These are phyloP conservation scores for Scytalidium sp. DNA, from an alignment of 2,329 filamentous ascomycete species.

Conservation along the genomic window DNA sequence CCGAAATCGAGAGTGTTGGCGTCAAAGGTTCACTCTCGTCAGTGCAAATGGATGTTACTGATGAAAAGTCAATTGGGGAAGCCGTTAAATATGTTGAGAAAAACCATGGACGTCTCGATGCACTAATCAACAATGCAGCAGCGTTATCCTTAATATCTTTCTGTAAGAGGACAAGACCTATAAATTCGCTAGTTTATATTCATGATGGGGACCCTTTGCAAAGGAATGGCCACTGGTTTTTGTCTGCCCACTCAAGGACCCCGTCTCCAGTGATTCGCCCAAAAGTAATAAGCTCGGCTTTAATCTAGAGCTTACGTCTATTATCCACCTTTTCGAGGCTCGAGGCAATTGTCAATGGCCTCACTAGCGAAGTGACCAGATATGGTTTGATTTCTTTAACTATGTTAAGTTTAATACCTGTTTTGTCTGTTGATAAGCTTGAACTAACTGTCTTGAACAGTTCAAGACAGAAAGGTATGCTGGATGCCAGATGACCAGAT, in stretches of 20 bases:
- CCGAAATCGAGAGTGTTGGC: slow-evolving; percentile 7
- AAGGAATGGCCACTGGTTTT: slow-evolving; percentile 4
- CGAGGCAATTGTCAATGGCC: slow-evolving; percentile 20
- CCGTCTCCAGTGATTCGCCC: slow-evolving; percentile 18
- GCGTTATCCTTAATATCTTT: neutral
- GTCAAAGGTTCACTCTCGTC: slow-evolving; percentile 14
- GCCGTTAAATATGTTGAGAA: slow-evolving; percentile 2
- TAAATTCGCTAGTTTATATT: too few species aligned
- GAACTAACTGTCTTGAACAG: slow-evolving; percentile 10
- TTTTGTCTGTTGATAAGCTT: neutral
- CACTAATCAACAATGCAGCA: slow-evolving; percentile 17
- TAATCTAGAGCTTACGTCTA: slow-evolving; percentile 19
- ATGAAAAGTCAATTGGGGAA: slow-evolving; percentile 2
- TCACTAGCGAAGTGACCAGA: slow-evolving; percentile 10
- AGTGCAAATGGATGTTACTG: slow-evolving; percentile 10
- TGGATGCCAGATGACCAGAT: slow-evolving; percentile 3
- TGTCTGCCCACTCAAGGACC: slow-evolving; percentile 14
- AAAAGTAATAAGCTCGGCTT: slow-evolving; percentile 14
- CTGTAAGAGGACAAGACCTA: neutral
- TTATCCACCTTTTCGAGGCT: slow-evolving; percentile 12
- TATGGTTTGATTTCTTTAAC: slow-evolving; percentile 15
- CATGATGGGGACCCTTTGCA: too few species aligned
- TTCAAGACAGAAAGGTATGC: slow-evolving; percentile 8
- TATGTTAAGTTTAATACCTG: slow-evolving; percentile 1
- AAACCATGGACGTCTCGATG: slow-evolving; percentile 20